phyloP scores from a whole-genome alignment of 176 grass and related monocot species.

The Oryza australiensis region DNA sequence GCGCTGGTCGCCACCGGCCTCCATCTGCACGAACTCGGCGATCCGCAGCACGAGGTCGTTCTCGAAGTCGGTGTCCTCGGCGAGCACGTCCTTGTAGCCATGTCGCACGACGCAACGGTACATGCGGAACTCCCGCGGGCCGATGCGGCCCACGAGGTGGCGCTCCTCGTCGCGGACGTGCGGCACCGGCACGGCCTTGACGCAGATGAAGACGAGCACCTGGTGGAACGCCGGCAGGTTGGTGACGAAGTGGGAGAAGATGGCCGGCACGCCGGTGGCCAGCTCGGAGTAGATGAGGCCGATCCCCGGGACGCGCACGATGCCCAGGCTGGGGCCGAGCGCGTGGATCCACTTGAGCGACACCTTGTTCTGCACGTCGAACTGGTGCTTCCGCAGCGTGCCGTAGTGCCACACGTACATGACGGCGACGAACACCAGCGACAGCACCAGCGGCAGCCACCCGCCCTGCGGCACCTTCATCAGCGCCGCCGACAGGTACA shows the following conservation, averaged over 20 bases:
- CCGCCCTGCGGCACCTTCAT: slow-evolving; percentile 72
- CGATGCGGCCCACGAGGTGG: slow-evolving; percentile 64
- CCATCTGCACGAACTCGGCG: slow-evolving; percentile 71
- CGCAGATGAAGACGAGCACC: slow-evolving; percentile 69
- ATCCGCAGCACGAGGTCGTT: slow-evolving; percentile 64
- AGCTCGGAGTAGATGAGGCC: slow-evolving; percentile 69
- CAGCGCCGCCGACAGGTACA: slow-evolving; percentile 54
- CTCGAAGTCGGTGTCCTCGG: slow-evolving; percentile 66
- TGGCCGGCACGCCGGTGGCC: slow-evolving; percentile 56
- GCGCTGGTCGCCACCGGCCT: slow-evolving; percentile 32
- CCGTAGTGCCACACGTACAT: slow-evolving; percentile 88
- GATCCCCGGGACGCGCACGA: slow-evolving; percentile 70
- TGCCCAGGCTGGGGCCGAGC: slow-evolving; percentile 68
- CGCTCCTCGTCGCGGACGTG: slow-evolving; percentile 52
- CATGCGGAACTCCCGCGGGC: slow-evolving; percentile 58
- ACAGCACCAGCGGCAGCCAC: slow-evolving; percentile 58
- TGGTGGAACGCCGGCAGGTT: slow-evolving; percentile 75
- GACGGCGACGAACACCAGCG: slow-evolving; percentile 50
- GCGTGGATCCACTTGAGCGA: slow-evolving; percentile 67
- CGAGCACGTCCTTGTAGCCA: slow-evolving; percentile 68
- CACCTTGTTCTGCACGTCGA: slow-evolving; percentile 74
- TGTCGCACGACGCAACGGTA: slow-evolving; percentile 68
- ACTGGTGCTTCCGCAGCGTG: slow-evolving; percentile 41
- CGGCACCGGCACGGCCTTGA: slow-evolving; percentile 59
- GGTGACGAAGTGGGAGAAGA: slow-evolving; percentile 81